Percentiles rank a stretch among this genome's conserved stretches.
Conservation (phyloP, 116 monocot species). For the Zostera marina region DNA sequence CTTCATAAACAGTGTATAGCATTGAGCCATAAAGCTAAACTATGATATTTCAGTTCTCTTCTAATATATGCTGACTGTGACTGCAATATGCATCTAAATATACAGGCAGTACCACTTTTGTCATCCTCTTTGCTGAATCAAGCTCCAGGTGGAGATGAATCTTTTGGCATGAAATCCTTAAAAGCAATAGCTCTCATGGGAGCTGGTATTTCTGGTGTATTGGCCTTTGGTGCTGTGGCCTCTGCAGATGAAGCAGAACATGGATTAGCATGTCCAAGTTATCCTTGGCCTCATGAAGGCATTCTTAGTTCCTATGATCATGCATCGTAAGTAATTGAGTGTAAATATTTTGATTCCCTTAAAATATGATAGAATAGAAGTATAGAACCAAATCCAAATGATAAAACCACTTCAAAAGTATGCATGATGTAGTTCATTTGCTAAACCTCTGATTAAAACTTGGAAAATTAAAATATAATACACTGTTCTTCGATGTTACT, state of each 20-base stretch:
- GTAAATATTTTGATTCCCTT: too few relatives aligned
- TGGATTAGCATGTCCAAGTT: conserved; percentile 61
- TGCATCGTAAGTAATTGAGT: conserved; percentile 51
- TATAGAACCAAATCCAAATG: not conserved
- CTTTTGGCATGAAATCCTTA: conserved; percentile 32
- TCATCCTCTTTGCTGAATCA: conserved; percentile 33
- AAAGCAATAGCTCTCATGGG: conserved; percentile 61
- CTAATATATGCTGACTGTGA: not conserved
- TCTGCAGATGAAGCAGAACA: conserved; percentile 95
- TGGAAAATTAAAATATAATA: too few relatives aligned
- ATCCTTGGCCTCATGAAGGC: conserved; percentile 96
- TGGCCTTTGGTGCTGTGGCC: conserved; percentile 52
- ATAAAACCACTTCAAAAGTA: not conserved
- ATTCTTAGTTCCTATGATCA: conserved; percentile 97
- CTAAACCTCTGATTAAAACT: too few relatives aligned
- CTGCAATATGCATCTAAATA: not conserved
- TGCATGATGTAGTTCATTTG: too few relatives aligned
- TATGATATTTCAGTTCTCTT: not conserved
- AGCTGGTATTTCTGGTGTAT: conserved; percentile 59
- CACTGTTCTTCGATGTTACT: too few relatives aligned
- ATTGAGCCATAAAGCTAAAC: not conserved
- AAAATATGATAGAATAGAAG: too few relatives aligned
- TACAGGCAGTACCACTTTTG: conserved; percentile 25
- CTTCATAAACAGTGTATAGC: not conserved
- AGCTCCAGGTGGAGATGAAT: conserved; percentile 31